Percentiles rank a stretch among this genome's conserved stretches.
phyloP scores from a whole-genome alignment of 176 grass and related monocot species.

The Chrysopogon serrulatus region DNA sequence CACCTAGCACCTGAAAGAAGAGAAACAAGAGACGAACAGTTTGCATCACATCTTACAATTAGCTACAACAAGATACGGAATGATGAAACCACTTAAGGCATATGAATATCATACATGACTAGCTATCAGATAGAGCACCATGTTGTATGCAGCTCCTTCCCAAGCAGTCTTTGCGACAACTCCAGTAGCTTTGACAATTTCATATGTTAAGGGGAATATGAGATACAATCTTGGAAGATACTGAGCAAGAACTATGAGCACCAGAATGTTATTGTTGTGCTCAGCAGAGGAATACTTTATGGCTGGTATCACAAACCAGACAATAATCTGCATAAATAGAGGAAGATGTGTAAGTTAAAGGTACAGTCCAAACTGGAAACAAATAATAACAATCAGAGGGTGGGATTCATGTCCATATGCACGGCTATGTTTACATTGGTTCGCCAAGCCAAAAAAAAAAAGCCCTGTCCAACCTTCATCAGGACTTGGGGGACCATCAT shows the following conservation, averaged over 20 bases:
- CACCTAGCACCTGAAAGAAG: conserved; percentile 68
- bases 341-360: conserved; percentile 31
- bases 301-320: conserved; percentile 91
- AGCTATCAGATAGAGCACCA: conserved; percentile 94
- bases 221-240: conserved; percentile 95
- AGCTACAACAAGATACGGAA: background rate
- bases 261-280: conserved; percentile 92
- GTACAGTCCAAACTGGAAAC: background rate
- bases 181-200: conserved; percentile 89
- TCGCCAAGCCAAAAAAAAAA: too few relatives aligned
- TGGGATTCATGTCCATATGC: background rate
- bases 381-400: background rate
- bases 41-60: background rate
- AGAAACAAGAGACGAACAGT: background rate
- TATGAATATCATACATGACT: conserved; percentile 70
- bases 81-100: background rate
- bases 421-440: background rate
- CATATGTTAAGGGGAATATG: conserved; percentile 90
- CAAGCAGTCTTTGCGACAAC: conserved; percentile 93
- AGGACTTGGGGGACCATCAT: background rate
- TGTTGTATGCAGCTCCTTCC: conserved; percentile 94
- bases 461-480: background rate
- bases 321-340: conserved; percentile 64
- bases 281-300: conserved; percentile 67
- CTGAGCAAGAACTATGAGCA: conserved; percentile 86